Base-by-base conservation (phyloP, 1,284 basidiomycete genomes). In the Cryptococcus maquisensis region DNA sequence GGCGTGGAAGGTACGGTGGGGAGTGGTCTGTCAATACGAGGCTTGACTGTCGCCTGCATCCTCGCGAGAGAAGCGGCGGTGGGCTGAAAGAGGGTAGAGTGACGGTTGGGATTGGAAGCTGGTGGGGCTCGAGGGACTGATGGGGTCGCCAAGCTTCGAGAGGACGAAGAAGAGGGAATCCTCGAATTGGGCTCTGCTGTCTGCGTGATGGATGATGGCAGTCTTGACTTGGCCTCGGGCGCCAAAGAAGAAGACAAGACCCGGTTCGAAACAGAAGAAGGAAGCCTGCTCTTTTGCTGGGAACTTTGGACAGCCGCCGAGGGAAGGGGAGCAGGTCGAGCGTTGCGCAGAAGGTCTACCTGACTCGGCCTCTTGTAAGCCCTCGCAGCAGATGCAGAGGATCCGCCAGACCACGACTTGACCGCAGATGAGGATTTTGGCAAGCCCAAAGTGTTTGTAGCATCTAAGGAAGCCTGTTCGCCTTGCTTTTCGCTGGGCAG, bases 31-130 rank as follows among this genome's bases (percentile, higher is more conserved):
- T 55, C 42, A 0, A 52, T 26, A 4, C 54, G 57, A 3, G 71
- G 72, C 56, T 62, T 67, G 47, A 74, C 62, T 9, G 69, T 74
- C 23, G 72, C 68, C 55, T 74, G 71, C 69, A 71, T 72, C 28
- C 72, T 56, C 1, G 72, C 72, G 0, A 67, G 47, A 4, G 69
- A 72, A 18, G 69, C 65, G 0, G 69, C 70, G 4, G 72, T 74
- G 0, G 72, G 71, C 4, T 64, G 47, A 32, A 64, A 62, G 9
- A 73, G 56, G 18, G 67, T 69, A 4, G 70, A 69, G 12, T 62
- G 50, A 12, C 65, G 49, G 15, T 66, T 56, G 40, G 18, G 38
- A 41, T 37, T 15, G 18, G 36, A 32, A 10, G 28, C 20, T 28
- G 41, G 8, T 20, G 15, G 40, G 40, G 54, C 7, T 32, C 28